Base-by-base conservation (phyloP, 768 basidiomycete species). In the Pleurotus ostreatus region DNA sequence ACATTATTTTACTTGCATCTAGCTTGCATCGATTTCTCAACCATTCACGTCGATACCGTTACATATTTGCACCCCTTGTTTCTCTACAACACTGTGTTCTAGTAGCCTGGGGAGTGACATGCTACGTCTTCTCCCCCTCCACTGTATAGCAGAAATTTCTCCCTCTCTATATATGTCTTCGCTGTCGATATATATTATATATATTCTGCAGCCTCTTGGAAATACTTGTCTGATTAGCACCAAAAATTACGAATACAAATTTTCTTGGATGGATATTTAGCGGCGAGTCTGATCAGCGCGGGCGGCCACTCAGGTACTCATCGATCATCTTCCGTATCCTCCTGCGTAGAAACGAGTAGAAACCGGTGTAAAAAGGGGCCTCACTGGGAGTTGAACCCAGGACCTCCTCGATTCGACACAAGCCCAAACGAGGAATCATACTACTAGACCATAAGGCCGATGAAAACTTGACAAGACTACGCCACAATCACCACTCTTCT, bases 131-230 rank as follows among this genome's bases (percentile, higher is more conserved):
- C 51, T 41, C 70, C 72, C 74, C 75, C 71, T 75, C 71, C 78
- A 82, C 78, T 89, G 88, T 90, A 89, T 88, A 89, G 76, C 79
- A 76, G 73, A 65, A 18, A 39, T 53, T 68, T 71, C 71, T 69
- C 66, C 61, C 64, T 69, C 66, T 64, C 63, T 67, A 34, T 34
- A 34, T 34, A 34, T 34, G 30, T 34, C 30, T 34, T 34, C 30
- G 9, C 30, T 34, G 69, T 68, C 67, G 68, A 71, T 74, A 72
- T 30, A 30, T 30, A 72, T 72, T 70, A 64, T 49, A 49, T 49
- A 49, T 53, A 51, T 53, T 76, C 68, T 69, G 70, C 73, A 73
- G 71, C 30, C 69, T 16, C 38, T 39, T 41, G 51, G 39, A 53
- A 51, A 40, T 43, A 39, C 26, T 22, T 40, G 18, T 53, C 16